Base-by-base conservation (phyloP, 805 yeast genomes). In the Teunomyces pallodes region DNA sequence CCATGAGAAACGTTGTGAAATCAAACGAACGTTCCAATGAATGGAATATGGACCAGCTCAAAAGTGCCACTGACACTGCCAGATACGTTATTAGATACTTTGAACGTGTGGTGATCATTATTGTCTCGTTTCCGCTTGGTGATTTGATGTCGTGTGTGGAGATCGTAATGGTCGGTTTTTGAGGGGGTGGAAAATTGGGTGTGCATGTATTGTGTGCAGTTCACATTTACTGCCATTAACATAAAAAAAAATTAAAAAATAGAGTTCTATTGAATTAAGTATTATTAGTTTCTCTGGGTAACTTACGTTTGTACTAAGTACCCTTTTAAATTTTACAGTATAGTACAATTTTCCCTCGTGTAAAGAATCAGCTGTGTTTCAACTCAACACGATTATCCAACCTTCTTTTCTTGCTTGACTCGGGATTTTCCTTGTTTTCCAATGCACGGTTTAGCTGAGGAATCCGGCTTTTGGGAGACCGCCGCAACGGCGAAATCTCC, bases 1-100 rank as follows among this genome's bases (percentile, higher is more conserved):
- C 65, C 32, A 60, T 55, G 17, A 66, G 36, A 17, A 66, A 58
- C 20, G 62, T 56, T 16, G 57, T 53, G 42, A 52, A 52, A 46
- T 63, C 60, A 30, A 54, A 54, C n/a, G 70, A 50, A 9, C 44
- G 50, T 14, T 27, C 42, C 20, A 60, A 48, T 1, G 66, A 59
- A 40, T 61, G 63, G 41, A 49, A 50, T 2, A 64, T 43, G 4
- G 69, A 54, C 54, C 58, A 56, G 9, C 53, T 48, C 43, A 60
- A 54, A 43, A 58, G 52, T 6, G 47, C 52, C 13, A 57, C 45
- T 5, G 68, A 59, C 16, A 58, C 43, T 2, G 54, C 43, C 8
- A 62, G 44, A 39, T 63, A 62, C 5, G 56, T 55, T 5, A 38
- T 14, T 10, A 38, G 27, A 29, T 38, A 38, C 30, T 28, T 24